Percentiles rank a stretch among this genome's conserved stretches.
These are phyloP conservation scores for Erucastrum elatum DNA, from an alignment of 345 rosid genomes.

Conservation along the genomic window DNA sequence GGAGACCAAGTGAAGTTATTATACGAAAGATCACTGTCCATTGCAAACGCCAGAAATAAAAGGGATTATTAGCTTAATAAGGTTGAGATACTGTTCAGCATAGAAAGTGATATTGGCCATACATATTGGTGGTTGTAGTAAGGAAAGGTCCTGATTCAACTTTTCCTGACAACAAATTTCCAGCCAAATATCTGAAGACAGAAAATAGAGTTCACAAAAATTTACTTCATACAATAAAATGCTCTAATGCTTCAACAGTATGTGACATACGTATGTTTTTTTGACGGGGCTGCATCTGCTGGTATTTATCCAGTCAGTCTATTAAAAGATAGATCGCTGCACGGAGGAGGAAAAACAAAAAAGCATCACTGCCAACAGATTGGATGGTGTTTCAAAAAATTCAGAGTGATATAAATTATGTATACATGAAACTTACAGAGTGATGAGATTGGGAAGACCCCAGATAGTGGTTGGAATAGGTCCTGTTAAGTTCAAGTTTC, in stretches of 20 bases:
- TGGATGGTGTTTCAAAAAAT: neutral
- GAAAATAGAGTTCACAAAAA: neutral
- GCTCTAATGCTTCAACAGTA: neutral
- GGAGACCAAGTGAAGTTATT: slow-evolving; percentile 43
- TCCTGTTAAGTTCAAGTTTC: slow-evolving; percentile 37
- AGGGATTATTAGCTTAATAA: neutral
- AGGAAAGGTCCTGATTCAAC: slow-evolving; percentile 39
- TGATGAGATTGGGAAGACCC: slow-evolving; percentile 33
- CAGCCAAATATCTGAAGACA: slow-evolving; percentile 34
- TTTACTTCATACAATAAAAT: neutral
- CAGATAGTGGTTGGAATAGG: slow-evolving; percentile 36
- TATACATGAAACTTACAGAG: slow-evolving; percentile 32
- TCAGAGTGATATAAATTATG: neutral
- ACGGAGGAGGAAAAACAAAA: neutral
- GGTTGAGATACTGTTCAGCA: neutral
- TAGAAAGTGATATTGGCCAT: slow-evolving; percentile 8
- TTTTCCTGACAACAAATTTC: slow-evolving; percentile 38
- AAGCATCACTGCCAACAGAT: neutral
- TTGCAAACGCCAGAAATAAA: neutral
- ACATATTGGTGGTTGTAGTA: slow-evolving; percentile 42
- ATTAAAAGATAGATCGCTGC: slow-evolving; percentile 42
- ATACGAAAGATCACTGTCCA: slow-evolving; percentile 41
- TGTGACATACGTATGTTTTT: slow-evolving; percentile 28
- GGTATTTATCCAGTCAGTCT: slow-evolving; percentile 37
- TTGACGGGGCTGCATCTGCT: slow-evolving; percentile 23